Conservation (phyloP, 805 yeast species). For the Saccharomycopsis oosterbeekiorum region DNA sequence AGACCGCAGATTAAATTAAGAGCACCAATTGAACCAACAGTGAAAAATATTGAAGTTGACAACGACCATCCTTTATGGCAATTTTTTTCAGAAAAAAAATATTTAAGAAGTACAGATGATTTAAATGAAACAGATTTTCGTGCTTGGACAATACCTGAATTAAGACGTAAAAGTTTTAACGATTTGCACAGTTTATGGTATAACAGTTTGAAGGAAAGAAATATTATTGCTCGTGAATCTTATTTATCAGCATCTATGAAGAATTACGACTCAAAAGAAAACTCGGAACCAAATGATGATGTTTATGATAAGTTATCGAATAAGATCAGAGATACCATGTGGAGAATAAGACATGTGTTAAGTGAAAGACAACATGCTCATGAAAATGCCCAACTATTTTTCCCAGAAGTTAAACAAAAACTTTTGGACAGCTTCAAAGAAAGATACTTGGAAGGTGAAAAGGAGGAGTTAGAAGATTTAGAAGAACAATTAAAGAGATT, state of each 20-base stretch:
- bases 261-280: conserved; percentile 15
- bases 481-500: conserved; percentile 67
- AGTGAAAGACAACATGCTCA: conserved; percentile 75
- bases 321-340: conserved; percentile 51
- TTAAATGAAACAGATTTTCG: conserved; percentile 45
- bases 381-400: conserved; percentile 43
- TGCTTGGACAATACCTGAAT: conserved; percentile 80
- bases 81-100: conserved; percentile 60
- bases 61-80: conserved; percentile 95
- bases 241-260: conserved; percentile 37
- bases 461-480: conserved; percentile 45
- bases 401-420: conserved; percentile 33
- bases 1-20: conserved; percentile 45
- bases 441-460: conserved; percentile 46
- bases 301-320: conserved; percentile 27
- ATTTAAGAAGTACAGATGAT: conserved; percentile 50
- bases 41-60: conserved; percentile 55
- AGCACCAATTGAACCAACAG: conserved; percentile 80
- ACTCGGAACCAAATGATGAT: conserved; percentile 29
- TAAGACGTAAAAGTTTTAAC: conserved; percentile 83
- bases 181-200: conserved; percentile 93
- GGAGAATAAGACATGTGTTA: conserved; percentile 76
- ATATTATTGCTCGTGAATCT: conserved; percentile 65
- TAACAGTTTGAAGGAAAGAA: conserved; percentile 72
- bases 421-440: conserved; percentile 49